These are phyloP conservation scores for Bipolaris gigantea DNA, from an alignment of 2,329 filamentous ascomycete species.

Conservation along the genomic window DNA sequence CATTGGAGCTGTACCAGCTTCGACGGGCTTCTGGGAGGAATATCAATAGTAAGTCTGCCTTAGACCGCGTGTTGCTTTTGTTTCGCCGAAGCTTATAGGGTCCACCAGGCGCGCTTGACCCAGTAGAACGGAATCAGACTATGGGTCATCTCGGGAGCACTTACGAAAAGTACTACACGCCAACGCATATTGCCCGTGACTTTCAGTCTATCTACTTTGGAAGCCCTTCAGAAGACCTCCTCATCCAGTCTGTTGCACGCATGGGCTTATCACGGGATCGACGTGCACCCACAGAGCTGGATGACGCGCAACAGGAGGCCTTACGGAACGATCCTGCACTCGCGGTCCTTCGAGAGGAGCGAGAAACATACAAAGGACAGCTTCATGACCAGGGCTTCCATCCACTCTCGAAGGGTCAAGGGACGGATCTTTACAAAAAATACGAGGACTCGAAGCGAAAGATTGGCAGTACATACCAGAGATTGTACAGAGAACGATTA, in stretches of 20 bases:
- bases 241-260: conserved; percentile 20
- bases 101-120: conserved; percentile 6
- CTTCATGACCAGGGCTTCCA: conserved; percentile 17
- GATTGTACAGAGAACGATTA: conserved; percentile 14
- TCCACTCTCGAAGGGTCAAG: conserved; percentile 13
- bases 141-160: conserved; percentile 16
- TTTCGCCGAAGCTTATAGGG: conserved; percentile 10
- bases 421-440: conserved; percentile 17
- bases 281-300: conserved; percentile 18
- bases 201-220: conserved; percentile 24
- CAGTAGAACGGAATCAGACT: conserved; percentile 16
- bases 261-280: conserved; percentile 18
- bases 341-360: conserved; percentile 11
- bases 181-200: conserved; percentile 18
- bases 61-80: conserved; percentile 1
- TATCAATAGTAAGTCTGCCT: conserved; percentile 21
- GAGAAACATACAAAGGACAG: conserved; percentile 12
- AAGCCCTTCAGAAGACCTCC: conserved; percentile 16
- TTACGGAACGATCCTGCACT: conserved; percentile 17
- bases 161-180: conserved; percentile 23
- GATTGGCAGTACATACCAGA: conserved; percentile 17
- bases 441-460: conserved; percentile 15
- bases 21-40: conserved; percentile 18
- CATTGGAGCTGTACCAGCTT: conserved; percentile 21
- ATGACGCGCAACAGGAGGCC: conserved; percentile 13